Evolutionary conservation across 495 filamentous ascomycete species (phyloP).

Genomic region (Extremus antarcticus): DNA sequence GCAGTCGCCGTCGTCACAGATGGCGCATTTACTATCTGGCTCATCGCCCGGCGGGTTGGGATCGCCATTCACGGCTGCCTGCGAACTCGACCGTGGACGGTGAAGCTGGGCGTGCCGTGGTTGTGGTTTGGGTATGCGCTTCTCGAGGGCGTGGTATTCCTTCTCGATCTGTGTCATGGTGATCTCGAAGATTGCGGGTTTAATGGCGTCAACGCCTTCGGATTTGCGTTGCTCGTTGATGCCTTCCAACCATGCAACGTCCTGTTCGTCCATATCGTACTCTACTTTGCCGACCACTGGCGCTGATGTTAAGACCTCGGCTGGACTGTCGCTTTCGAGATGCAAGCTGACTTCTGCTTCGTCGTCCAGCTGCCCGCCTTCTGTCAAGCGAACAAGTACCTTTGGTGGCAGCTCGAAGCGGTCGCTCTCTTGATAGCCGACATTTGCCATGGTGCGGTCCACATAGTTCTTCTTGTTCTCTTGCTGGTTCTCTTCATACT

Average conservation of each 20-base stretch:
- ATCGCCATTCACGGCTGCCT: slow-evolving; percentile 84
- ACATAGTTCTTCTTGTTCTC: slow-evolving; percentile 57
- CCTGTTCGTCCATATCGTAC: slow-evolving; percentile 99
- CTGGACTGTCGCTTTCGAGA: slow-evolving; percentile 50
- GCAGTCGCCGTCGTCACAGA: slow-evolving; percentile 96
- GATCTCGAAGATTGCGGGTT: slow-evolving; percentile 88
- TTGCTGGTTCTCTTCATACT: slow-evolving; percentile 49
- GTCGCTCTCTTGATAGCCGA: slow-evolving; percentile 92
- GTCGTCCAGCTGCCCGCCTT: slow-evolving; percentile 63
- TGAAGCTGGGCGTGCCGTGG: slow-evolving; percentile 92
- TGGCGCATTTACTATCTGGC: slow-evolving; percentile 93
- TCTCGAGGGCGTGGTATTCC: slow-evolving; percentile 93
- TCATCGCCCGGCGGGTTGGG: slow-evolving; percentile 72
- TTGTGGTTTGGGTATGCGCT: slow-evolving; percentile 86
- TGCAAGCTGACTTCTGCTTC: slow-evolving; percentile 59
- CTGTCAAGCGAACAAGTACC: slow-evolving; percentile 65
- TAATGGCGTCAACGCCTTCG: slow-evolving; percentile 66
- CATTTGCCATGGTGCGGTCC: slow-evolving; percentile 82
- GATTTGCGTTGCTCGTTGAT: slow-evolving; percentile 66
- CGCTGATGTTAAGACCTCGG: slow-evolving; percentile 33
- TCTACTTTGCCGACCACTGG: slow-evolving; percentile 66
- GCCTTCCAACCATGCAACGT: slow-evolving; percentile 86
- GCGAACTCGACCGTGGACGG: slow-evolving; percentile 79
- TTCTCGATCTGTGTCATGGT: slow-evolving; percentile 98
- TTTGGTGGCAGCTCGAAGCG: slow-evolving; percentile 67